Conservation (phyloP, 2,329 filamentous ascomycete species). For the Aspergillus tanneri region DNA sequence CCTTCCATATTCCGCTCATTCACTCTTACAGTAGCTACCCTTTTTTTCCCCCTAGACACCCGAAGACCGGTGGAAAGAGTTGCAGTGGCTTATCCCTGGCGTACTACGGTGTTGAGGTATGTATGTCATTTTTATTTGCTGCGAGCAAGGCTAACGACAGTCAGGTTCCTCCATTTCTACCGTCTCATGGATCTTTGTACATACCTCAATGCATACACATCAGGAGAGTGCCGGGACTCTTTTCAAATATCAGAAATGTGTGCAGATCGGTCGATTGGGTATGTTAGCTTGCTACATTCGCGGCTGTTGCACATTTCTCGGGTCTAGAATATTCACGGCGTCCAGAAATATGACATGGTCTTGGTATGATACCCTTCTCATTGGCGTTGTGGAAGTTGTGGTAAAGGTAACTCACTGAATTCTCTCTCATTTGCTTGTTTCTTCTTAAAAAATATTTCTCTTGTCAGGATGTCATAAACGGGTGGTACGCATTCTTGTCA, state of each 20-base stretch:
- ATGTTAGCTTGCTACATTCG: conserved; percentile 30
- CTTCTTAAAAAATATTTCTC: too few relatives aligned
- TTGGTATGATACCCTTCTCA: too few relatives aligned
- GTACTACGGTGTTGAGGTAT: conserved; percentile 29
- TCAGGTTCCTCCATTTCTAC: conserved; percentile 35
- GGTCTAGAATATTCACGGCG: conserved; percentile 28
- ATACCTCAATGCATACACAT: conserved; percentile 28
- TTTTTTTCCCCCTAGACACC: conserved; percentile 30
- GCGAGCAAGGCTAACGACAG: neutral
- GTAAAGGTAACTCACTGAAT: too few relatives aligned
- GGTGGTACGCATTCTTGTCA: too few relatives aligned
- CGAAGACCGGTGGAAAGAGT: conserved; percentile 25
- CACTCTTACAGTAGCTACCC: conserved; percentile 33
- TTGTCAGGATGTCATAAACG: too few relatives aligned
- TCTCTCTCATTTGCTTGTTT: too few relatives aligned
- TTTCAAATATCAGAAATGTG: conserved; percentile 24
- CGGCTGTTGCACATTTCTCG: conserved; percentile 34
- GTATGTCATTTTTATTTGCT: neutral
- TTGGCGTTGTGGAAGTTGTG: too few relatives aligned
- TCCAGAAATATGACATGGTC: conserved; percentile 26
- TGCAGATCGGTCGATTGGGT: conserved; percentile 27
- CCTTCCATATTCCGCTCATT: too few relatives aligned
- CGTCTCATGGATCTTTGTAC: conserved; percentile 28
- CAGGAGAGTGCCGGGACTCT: conserved; percentile 22
- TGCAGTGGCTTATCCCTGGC: conserved; percentile 26